These are phyloP conservation scores for Guillardia theta DNA, from an alignment of 78 protist species.

Conservation along the genomic window DNA sequence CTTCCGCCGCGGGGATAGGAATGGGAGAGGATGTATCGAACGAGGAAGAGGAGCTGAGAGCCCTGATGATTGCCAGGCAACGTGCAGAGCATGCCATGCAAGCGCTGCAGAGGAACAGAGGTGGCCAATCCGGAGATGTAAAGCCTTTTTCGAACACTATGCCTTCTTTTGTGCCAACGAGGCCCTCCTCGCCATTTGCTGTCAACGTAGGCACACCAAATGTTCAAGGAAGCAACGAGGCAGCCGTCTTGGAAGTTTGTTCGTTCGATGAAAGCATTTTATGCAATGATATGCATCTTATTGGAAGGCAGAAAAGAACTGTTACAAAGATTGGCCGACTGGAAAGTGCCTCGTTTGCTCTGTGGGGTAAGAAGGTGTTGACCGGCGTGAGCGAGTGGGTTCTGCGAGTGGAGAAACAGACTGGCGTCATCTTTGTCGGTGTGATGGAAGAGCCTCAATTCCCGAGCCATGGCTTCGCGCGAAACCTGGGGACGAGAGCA, in stretches of 20 bases:
- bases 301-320: background rate
- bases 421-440: background rate
- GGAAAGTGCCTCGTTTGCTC: background rate
- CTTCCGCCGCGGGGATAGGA: too few species aligned
- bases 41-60: background rate
- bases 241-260: background rate
- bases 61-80: background rate
- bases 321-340: background rate
- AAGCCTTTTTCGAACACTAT: too few species aligned
- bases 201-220: background rate
- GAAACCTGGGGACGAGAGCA: background rate
- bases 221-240: background rate
- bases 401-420: background rate
- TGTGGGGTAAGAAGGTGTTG: background rate
- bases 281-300: background rate
- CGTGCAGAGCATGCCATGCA: background rate
- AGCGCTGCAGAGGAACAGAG: background rate
- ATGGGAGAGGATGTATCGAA: background rate
- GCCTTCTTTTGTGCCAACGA: too few species aligned
- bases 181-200: background rate
- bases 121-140: background rate
- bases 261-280: too few species aligned
- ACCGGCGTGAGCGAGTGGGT: background rate
- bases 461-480: background rate
- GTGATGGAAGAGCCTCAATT: background rate